A percentile compares a stretch with the other conserved stretches of the same genome.
phyloP scores from a whole-genome alignment of 495 filamentous ascomycete species.

The Penicillium bialowiezense region DNA sequence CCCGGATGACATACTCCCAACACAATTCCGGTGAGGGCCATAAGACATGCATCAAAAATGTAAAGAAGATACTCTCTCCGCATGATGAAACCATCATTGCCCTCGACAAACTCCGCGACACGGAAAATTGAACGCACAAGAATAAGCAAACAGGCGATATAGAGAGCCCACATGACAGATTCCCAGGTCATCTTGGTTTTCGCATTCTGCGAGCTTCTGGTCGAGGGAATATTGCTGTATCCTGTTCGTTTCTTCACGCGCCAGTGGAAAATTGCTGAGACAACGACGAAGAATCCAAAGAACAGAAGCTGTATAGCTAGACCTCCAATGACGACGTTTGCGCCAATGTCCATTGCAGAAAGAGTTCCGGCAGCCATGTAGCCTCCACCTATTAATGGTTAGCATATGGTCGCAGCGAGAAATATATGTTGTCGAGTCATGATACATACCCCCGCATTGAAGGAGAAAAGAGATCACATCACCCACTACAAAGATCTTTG shows the following conservation, averaged over 20 bases:
- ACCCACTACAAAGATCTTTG: constrained; percentile 28
- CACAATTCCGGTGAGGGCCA: constrained; percentile 38
- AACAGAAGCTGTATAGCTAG: constrained; percentile 39
- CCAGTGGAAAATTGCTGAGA: constrained; percentile 33
- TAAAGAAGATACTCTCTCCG: constrained; percentile 57
- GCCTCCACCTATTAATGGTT: constrained; percentile 17
- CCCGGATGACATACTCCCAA: constrained; percentile 6
- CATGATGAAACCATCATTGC: constrained; percentile 50
- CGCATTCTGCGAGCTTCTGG: constrained; percentile 11
- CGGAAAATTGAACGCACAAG: constrained; percentile 60
- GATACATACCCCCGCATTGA: constrained; percentile 18
- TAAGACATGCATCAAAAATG: constrained; percentile 57
- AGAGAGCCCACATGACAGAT: constrained; percentile 50
- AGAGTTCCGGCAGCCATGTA: constrained; percentile 21
- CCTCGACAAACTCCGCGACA: constrained; percentile 58
- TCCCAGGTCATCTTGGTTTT: constrained; percentile 41
- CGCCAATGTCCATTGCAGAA: constrained; percentile 17
- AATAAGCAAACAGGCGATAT: constrained; percentile 51
- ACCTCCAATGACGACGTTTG: constrained; percentile 40
- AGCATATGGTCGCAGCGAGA: background rate
- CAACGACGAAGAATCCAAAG: constrained; percentile 42
- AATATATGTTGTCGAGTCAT: background rate
- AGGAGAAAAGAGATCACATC: constrained; percentile 26
- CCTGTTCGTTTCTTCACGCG: constrained; percentile 19
- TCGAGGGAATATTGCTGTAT: background rate